Evolutionary conservation across 2,329 filamentous ascomycete species (phyloP), one percentile per base, ranked within the genome.

Genomic region (Monilinia fructigena): DNA sequence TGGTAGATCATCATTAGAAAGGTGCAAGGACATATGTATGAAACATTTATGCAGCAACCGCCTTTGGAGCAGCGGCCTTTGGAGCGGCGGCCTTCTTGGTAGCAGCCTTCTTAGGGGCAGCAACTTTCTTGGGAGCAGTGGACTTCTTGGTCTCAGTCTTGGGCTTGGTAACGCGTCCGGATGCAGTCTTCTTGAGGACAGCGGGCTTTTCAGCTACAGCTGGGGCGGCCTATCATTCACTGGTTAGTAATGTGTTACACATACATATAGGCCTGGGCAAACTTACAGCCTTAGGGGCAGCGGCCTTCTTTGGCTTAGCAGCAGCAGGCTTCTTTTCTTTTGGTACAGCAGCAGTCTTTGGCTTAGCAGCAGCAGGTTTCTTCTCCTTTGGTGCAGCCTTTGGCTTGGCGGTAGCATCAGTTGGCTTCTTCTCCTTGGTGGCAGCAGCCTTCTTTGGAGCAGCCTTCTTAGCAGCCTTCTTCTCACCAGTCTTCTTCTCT

Each of bases 171-270:
- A 90, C 86, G 69, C 89, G 87, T 55, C 89, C 89, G 50, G 87
- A 89, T 82, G 90, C 90, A 77, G 89, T 91, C 82, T 88, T 90
- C 75, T 83, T 81, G 47, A 89, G 79, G 45, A 88, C 83, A 72
- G 85, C 83, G 68, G 84, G 81, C 76, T 86, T 83, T 67, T 89
- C 85, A 67, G 85, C 83, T 60, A 89, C 82, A 71, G 88, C 88
- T 67, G 87, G 86, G 35, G 86, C 86, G 35, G 86, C 86, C 84
- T 87, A 71, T 47, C 71, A 72, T 47, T n/a, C 6, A 38, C 74
- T 38, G 10, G 18, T 73, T 72, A 73, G 70, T 61, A 47, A 40
- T 4, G 16, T 47, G 20, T 35, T n/a, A 20, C 18, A 47, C 18
- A 20, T 23, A 8, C 23, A 28, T n/a, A 23, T 40, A 18, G 23